phyloP scores from a whole-genome alignment of 2,329 filamentous ascomycete species.

The Moelleriella libera region DNA sequence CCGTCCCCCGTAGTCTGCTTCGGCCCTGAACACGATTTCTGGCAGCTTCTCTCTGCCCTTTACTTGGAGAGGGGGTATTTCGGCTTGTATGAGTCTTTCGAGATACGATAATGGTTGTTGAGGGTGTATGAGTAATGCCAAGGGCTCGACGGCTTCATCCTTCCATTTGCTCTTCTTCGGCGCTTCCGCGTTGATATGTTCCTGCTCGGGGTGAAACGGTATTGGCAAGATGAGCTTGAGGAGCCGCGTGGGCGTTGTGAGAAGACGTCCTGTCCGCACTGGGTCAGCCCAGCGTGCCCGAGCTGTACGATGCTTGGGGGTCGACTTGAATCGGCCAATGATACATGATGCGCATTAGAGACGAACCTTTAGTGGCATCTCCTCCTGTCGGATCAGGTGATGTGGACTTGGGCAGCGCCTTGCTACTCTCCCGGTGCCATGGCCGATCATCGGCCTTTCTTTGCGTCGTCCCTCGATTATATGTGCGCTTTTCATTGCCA shows the following conservation, averaged over 20 bases:
- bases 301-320: neutral
- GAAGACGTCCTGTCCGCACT: constrained; percentile 44
- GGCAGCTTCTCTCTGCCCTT: constrained; percentile 57
- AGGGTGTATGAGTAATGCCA: constrained; percentile 75
- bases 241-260: constrained; percentile 67
- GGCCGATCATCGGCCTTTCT: constrained; percentile 45
- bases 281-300: neutral
- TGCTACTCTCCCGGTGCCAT: constrained; percentile 49
- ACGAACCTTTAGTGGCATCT: constrained; percentile 16
- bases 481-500: neutral
- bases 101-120: constrained; percentile 87
- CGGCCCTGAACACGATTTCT: constrained; percentile 64
- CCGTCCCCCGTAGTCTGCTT: constrained; percentile 46
- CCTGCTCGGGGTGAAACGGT: constrained; percentile 25
- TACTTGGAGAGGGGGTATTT: constrained; percentile 56
- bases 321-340: no score
- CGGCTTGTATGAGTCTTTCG: constrained; percentile 76
- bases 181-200: constrained; percentile 25
- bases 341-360: no score
- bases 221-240: constrained; percentile 72
- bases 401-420: constrained; percentile 20
- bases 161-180: constrained; percentile 17
- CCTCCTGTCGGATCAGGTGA: constrained; percentile 12
- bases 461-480: constrained; percentile 20
- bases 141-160: constrained; percentile 48